Conservation (phyloP, 2,329 filamentous ascomycete genomes). For the Leptographium lundbergii region DNA sequence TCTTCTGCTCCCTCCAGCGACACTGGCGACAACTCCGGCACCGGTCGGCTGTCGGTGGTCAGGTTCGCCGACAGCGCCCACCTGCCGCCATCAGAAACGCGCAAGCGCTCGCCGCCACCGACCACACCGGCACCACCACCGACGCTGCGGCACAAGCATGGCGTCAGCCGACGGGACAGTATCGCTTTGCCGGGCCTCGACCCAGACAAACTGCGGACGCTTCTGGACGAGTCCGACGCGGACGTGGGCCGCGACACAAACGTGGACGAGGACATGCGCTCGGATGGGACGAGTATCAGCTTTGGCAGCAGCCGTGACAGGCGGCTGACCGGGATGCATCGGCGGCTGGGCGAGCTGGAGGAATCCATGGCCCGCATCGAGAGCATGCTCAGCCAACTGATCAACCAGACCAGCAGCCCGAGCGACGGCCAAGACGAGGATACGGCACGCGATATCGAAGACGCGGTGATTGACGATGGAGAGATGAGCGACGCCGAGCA, state of each 20-base stretch:
- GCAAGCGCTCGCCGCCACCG: neutral
- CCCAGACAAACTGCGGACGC: conserved; percentile 34
- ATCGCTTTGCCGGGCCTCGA: conserved; percentile 39
- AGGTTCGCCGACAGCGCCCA: conserved; percentile 7
- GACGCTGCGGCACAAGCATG: conserved; percentile 10
- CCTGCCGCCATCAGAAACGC: neutral
- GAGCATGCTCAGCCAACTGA: conserved; percentile 16
- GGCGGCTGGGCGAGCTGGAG: conserved; percentile 37
- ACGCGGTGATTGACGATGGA: conserved; percentile 10
- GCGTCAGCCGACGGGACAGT: conserved; percentile 37
- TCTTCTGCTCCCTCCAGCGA: conserved; percentile 1
- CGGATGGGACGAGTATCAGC: neutral
- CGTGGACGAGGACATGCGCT: neutral
- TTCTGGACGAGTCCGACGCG: conserved; percentile 24
- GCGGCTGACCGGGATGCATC: conserved; percentile 25
- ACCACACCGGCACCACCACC: neutral
- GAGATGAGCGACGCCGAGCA: conserved; percentile 7
- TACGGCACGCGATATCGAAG: neutral
- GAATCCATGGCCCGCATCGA: conserved; percentile 28
- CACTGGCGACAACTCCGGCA: neutral
- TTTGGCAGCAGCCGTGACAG: neutral
- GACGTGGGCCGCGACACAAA: neutral
- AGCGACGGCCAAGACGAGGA: neutral
- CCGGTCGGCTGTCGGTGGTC: conserved; percentile 2
- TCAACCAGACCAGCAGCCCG: conserved; percentile 5